Evolutionary conservation across 257 asterid species (phyloP).

Genomic region (Solanum arcanum): DNA sequence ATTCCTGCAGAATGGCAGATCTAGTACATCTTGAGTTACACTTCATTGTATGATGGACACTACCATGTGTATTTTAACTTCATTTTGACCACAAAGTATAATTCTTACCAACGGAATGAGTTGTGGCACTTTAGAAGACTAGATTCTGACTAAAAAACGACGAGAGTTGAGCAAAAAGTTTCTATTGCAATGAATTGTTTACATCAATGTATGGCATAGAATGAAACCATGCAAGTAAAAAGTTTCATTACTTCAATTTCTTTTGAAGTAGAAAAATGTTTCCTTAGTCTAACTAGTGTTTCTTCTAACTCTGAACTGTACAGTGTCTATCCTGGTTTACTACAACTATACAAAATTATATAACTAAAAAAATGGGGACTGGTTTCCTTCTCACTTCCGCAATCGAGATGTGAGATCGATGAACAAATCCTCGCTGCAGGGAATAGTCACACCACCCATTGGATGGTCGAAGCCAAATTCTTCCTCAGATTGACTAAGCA

Average conservation of each 20-base stretch:
- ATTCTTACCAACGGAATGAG: background rate
- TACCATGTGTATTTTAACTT: background rate
- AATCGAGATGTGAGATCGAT: conserved; percentile 3
- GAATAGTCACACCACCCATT: background rate
- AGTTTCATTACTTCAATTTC: background rate
- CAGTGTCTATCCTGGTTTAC: background rate
- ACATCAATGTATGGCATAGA: background rate
- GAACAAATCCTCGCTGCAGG: background rate
- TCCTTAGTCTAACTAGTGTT: background rate
- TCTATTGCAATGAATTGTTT: background rate
- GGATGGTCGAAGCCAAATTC: background rate
- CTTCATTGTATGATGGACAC: background rate
- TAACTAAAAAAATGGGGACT: background rate
- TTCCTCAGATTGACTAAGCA: background rate
- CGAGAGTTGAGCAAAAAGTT: background rate
- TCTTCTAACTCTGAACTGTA: background rate
- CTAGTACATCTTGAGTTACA: background rate
- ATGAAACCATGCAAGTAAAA: background rate
- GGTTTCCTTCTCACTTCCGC: background rate
- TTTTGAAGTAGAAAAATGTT: background rate
- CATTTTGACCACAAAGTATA: background rate
- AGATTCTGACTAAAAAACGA: background rate
- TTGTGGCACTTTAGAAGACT: background rate
- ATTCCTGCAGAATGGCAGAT: background rate
- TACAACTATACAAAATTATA: background rate